Percentiles rank a stretch among this genome's conserved stretches.
Conservation (phyloP, 768 basidiomycete species). For the Tricholoma terreum region DNA sequence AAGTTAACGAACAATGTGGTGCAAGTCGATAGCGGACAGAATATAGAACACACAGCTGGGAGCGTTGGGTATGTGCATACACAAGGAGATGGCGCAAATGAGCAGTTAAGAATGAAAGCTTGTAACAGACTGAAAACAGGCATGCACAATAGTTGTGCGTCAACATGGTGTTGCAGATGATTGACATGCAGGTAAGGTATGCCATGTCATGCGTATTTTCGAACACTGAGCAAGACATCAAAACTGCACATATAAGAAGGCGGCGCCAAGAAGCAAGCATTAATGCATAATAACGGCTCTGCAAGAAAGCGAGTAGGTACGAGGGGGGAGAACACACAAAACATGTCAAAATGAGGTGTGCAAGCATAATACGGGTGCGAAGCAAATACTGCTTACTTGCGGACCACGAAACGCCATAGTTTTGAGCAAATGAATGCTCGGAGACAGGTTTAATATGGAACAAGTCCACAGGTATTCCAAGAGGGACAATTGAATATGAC, state of each 20-base stretch:
- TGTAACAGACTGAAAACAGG: neutral
- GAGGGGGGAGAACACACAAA: neutral
- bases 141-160: neutral
- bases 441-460: neutral
- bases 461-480: neutral
- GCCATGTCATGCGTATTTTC: neutral
- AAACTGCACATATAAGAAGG: no score
- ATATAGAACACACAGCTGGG: neutral
- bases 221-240: neutral
- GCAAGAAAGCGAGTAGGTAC: neutral
- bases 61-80: neutral
- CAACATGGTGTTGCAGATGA: neutral
- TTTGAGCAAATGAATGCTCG: neutral
- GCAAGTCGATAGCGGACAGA: neutral
- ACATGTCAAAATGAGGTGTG: neutral
- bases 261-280: no score
- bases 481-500: neutral
- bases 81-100: neutral
- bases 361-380: neutral
- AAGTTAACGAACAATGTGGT: neutral
- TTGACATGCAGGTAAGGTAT: neutral
- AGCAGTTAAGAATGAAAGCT: neutral
- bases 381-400: neutral
- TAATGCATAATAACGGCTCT: neutral
- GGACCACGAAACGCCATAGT: neutral